These are phyloP conservation scores for Barbatosphaeria neglecta DNA, from an alignment of 495 filamentous ascomycete genomes.

Conservation along the genomic window DNA sequence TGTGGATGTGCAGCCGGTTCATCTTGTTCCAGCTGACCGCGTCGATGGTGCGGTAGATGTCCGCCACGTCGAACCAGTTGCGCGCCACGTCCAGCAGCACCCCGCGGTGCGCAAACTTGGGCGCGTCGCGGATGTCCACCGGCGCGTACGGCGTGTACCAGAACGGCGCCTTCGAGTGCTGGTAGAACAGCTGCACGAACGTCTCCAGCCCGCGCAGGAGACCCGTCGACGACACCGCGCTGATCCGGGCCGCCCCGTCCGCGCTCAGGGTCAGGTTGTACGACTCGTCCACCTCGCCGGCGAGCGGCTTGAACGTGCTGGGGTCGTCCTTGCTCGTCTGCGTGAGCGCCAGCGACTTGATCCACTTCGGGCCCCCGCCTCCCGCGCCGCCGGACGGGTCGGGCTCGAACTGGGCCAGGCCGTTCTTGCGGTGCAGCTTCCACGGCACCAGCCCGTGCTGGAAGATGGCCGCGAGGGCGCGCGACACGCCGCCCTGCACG, in stretches of 20 bases:
- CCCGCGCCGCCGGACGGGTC: conserved; percentile 17
- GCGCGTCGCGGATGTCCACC: conserved; percentile 51
- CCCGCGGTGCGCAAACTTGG: conserved; percentile 60
- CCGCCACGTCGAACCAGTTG: conserved; percentile 48
- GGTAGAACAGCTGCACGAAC: conserved; percentile 66
- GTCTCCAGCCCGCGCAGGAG: conserved; percentile 56
- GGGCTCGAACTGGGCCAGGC: conserved; percentile 49
- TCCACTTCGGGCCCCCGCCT: conserved; percentile 34
- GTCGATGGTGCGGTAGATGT: conserved; percentile 61
- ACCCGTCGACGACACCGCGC: conserved; percentile 50
- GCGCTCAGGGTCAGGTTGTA: conserved; percentile 50
- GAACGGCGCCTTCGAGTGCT: conserved; percentile 40
- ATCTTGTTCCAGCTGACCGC: conserved; percentile 65
- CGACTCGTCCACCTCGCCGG: conserved; percentile 57
- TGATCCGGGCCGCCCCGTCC: conserved; percentile 45
- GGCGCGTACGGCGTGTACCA: conserved; percentile 59
- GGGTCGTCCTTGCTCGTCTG: conserved; percentile 44
- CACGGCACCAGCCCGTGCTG: conserved; percentile 56
- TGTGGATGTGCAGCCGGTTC: conserved; percentile 66
- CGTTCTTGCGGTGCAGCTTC: conserved; percentile 53
- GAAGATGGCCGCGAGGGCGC: conserved; percentile 42
- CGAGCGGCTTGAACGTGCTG: conserved; percentile 43
- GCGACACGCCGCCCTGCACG: conserved; percentile 35
- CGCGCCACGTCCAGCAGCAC: conserved; percentile 62
- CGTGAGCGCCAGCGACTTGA: conserved; percentile 45